Evolutionary conservation across 2,329 filamentous ascomycete genomes (phyloP), one percentile per base, ranked within the genome.

Genomic region (Karstenula rhodostoma): DNA sequence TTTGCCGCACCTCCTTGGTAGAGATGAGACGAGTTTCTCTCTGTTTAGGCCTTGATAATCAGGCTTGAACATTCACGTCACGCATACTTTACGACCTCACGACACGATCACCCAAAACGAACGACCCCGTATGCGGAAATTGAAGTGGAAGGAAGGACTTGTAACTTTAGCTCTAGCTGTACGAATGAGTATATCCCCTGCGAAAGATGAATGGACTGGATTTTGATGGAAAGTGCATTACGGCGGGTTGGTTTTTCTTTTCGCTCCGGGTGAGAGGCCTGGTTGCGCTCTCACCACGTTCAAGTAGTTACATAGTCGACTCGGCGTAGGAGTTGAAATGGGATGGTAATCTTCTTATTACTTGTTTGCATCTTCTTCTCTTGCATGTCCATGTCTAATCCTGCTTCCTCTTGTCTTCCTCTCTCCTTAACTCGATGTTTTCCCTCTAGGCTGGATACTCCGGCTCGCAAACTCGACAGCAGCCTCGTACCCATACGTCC

Each of bases 401-500:
- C 6, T 49, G 17, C 2, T 13, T 13, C 8, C n/a, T 33, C 15
- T 9, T 17, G 32, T 37, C 1, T 15, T 22, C 19, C 10, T 23
- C 2, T 9, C 19, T 12, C 4, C n/a, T n/a, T n/a, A n/a, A n/a
- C n/a, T n/a, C n/a, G n/a, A 19, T 33, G 25, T 33, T n/a, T 10
- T 19, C 13, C n/a, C 9, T 52, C 23, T 70, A 4, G 68, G 58
- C 56, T 73, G 70, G 15, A 79, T 65, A 60, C 70, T 57, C 59
- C 67, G 57, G 58, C 67, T 74, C 25, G 74, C 75, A 4, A 77
- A 82, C 44, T 80, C 77, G 56, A 83, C 77, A 8, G 81, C 80
- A 53, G 79, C 80, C 23, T 77, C 80, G 62, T 83, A 83, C 4
- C 81, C 81, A 73, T 74, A 83, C 0, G 78, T 75, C 0, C 81